Conservation (phyloP, 2,329 filamentous ascomycete genomes). For the Blastomyces gilchristii region DNA sequence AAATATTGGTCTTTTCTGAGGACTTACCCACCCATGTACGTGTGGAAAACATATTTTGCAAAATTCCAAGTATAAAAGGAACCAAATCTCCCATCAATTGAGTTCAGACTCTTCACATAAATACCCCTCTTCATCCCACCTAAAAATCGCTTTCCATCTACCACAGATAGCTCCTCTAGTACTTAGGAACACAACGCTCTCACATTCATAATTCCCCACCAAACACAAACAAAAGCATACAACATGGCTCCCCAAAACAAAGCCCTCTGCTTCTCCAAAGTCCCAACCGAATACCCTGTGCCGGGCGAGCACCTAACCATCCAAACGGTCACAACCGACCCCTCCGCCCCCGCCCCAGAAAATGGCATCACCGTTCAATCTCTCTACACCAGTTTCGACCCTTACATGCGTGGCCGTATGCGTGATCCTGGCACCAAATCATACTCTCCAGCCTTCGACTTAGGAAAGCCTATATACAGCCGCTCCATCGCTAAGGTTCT, state of each 20-base stretch:
- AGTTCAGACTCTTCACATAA: not conserved
- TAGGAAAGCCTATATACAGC: constrained; percentile 56
- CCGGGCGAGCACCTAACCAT: constrained; percentile 59
- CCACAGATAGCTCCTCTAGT: not conserved
- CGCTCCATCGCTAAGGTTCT: constrained; percentile 56
- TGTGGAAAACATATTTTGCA: not conserved
- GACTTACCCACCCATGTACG: too few relatives aligned
- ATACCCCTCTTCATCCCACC: not conserved
- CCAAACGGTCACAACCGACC: constrained; percentile 58
- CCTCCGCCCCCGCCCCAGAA: constrained; percentile 43
- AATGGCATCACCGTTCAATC: constrained; percentile 61
- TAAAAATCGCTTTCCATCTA: not conserved
- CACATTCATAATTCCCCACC: not conserved
- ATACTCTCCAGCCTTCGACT: constrained; percentile 53
- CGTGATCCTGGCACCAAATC: constrained; percentile 54
- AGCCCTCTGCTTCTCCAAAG: constrained; percentile 60
- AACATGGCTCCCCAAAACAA: constrained; percentile 50
- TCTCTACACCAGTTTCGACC: constrained; percentile 68
- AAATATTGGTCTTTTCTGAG: not conserved
- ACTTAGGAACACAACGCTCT: not conserved
- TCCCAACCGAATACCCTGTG: constrained; percentile 57
- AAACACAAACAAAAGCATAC: not conserved
- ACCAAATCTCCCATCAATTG: not conserved
- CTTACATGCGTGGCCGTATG: constrained; percentile 76
- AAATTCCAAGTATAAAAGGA: not conserved